Base-by-base conservation (phyloP, 148 eudicot genomes). In the Amaranthus hypochondriacus region DNA sequence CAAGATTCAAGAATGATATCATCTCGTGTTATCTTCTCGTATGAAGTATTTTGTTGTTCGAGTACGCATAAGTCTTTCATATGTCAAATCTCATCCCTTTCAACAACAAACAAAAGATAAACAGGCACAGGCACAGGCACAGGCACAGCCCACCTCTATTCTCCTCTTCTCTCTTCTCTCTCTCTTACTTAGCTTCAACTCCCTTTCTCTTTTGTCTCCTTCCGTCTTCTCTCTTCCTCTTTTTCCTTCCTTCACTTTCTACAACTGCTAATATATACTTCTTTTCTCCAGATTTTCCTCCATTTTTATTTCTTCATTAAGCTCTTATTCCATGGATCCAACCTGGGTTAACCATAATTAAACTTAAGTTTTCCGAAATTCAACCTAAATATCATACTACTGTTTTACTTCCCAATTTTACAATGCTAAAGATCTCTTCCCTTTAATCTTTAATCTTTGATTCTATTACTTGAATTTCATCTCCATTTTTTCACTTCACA, bases 31-130 rank as follows among this genome's bases (percentile, higher is more conserved):
- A 2, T 64, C 9, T 47, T 47, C 56, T 50, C 56, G 70, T 67
- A 50, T 67, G 18, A 18, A 18, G 18, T 18, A 6, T 49, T 15
- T n/a, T 66, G 21, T 67, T 67, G 70, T 67, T 56, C 11, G 42
- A 67, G 70, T 67, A 67, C 46, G 58, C 78, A 68, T 64, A 70
- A 74, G 78, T 79, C 74, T 79, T 74, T 79, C 74, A 70, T 75
- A 78, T 75, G 78, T 75, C 82, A 74, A 70, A 74, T 55, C 78
- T 79, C 74, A 70, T 64, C 78, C 64, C 71, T 79, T 79, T 74
- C 77, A 74, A 49, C 77, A 79, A 62, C 74, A 79, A 79, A 79
- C 71, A 74, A 69, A 74, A 69, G 70, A 77, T 48, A 71, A 46
- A 70, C 53, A 69, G 28, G 9, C 18, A 18, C 18, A 18, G 18